Percentiles rank a stretch among this genome's conserved stretches.
Conservation (phyloP, 2,329 filamentous ascomycete species). For the Blumeriella jaapii region DNA sequence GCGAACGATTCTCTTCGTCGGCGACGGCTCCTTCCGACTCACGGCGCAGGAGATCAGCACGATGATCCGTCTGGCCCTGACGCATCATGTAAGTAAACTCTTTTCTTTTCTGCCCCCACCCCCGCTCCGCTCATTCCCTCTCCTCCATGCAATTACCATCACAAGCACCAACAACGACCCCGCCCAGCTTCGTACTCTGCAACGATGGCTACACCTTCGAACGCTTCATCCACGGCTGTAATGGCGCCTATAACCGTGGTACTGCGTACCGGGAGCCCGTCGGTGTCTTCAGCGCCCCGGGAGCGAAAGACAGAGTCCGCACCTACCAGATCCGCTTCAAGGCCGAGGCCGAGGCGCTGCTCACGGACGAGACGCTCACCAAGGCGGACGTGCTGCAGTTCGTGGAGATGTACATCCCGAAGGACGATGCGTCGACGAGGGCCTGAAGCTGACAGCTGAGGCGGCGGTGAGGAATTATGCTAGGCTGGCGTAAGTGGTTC, state of each 20-base stretch:
- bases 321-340: conserved; percentile 56
- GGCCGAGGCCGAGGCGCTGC: conserved; percentile 56
- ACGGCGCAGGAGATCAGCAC: conserved; percentile 77
- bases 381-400: conserved; percentile 48
- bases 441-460: conserved; percentile 58
- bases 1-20: conserved; percentile 75
- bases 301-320: conserved; percentile 40
- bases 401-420: conserved; percentile 73
- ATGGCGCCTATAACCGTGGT: conserved; percentile 60
- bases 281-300: conserved; percentile 56
- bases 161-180: no score
- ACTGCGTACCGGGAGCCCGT: conserved; percentile 67
- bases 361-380: conserved; percentile 53
- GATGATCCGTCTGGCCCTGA: conserved; percentile 64
- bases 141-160: no score
- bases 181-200: conserved; percentile 61
- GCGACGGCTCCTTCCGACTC: conserved; percentile 77
- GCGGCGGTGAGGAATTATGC: conserved; percentile 59
- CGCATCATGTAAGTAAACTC: conserved; percentile 54
- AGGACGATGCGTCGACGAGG: conserved; percentile 64
- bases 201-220: conserved; percentile 88
- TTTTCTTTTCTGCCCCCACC: not conserved
- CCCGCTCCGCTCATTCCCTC: no score
- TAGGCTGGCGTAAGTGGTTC: conserved; percentile 18
- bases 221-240: conserved; percentile 74